Evolutionary conservation across 768 basidiomycete genomes (phyloP), one percentile per base, ranked within the genome.

Genomic region (Ephemerocybe angulata): DNA sequence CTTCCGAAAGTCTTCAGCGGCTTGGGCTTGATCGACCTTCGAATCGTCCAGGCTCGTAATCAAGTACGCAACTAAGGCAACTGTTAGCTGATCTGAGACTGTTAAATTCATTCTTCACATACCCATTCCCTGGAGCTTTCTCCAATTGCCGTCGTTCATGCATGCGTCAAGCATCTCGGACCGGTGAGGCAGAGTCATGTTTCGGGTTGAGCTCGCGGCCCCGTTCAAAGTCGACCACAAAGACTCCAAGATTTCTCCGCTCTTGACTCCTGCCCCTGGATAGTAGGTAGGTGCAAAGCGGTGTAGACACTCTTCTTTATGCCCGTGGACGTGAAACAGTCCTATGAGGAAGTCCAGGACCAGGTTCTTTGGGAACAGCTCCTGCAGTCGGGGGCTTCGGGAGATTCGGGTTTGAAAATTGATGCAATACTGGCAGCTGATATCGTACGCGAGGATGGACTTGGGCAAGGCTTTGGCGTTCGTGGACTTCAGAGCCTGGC

Each of bases 131-230:
- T 10, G 10, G 10, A 62, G 48, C 48, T 65, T 65, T 43, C 56
- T 63, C 17, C 56, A 63, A 57, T 65, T 63, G 6, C 47, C 48
- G 40, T 61, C 57, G 33, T 52, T 52, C 57, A 64, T 65, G 19
- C 61, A 58, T 51, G 61, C 56, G 35, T 63, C 58, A 3, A 63
- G 44, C 8, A 55, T 46, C 42, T 67, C 63, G 1, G 55, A 27
- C 0, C 56, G 50, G 29, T 56, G 27, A 0, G 61, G 52, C 24
- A 53, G 15, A 1, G 62, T 57, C n/a, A 54, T 54, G 4, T 38
- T 58, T 12, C 53, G 33, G 2, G 55, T 48, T 4, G 22, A 17
- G 0, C 31, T n/a, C 0, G 59, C 57, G 3, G 53, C 52, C 6
- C 46, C 44, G 31, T 64, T 64, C 1, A 61, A 25, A 0, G 50